phyloP scores from a whole-genome alignment of 495 filamentous ascomycete genomes.

The Xylaria cubensis region DNA sequence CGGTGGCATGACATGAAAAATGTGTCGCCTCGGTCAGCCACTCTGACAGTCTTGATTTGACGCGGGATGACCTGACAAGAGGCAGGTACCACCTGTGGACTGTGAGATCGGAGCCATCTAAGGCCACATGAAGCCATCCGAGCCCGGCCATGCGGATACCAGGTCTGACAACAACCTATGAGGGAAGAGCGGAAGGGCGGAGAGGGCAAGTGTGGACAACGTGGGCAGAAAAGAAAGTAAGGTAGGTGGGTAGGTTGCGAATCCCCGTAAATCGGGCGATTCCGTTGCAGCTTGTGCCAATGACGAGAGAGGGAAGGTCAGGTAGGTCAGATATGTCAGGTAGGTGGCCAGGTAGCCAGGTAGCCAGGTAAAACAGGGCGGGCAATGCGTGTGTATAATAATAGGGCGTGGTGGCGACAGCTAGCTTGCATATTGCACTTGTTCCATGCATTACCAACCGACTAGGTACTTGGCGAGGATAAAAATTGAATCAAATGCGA shows the following conservation, averaged over 20 bases:
- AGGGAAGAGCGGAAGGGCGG: not conserved
- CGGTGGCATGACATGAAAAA: slow-evolving; percentile 14
- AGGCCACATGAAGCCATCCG: not conserved
- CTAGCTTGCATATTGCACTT: not conserved
- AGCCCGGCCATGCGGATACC: slow-evolving; percentile 11
- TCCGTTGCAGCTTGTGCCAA: slow-evolving; percentile 1
- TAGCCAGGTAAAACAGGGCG: no score
- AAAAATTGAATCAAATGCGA: not conserved
- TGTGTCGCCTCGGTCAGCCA: not conserved
- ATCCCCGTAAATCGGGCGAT: not conserved
- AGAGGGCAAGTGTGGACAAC: not conserved
- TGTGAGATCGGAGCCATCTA: slow-evolving; percentile 16
- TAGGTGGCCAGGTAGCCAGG: not conserved
- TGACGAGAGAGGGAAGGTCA: not conserved
- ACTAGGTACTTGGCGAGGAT: not conserved
- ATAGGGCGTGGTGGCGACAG: not conserved
- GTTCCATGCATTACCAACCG: not conserved
- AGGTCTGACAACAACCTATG: not conserved
- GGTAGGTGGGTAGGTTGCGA: not conserved
- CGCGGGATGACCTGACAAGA: not conserved
- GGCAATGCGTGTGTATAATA: not conserved
- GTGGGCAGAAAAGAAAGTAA: not conserved
- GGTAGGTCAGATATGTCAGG: no score
- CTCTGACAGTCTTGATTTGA: slow-evolving; percentile 2
- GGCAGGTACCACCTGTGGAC: slow-evolving; percentile 9